Evolutionary conservation across 78 protist species (phyloP), one percentile per base, ranked within the genome.

Genomic region (slime mould (Dictyostelium discoideum)): DNA sequence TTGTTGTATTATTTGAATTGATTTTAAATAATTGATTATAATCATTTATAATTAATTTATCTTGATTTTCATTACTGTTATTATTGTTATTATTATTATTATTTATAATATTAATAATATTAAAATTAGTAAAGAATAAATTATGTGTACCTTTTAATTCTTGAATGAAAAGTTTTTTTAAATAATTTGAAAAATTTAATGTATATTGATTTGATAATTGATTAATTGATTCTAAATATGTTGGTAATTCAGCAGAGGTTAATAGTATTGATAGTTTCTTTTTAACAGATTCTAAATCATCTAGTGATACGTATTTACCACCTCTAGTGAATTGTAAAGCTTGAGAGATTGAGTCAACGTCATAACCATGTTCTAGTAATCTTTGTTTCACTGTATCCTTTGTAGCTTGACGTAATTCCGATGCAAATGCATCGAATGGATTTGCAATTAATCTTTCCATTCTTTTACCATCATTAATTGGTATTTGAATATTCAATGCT

Each of bases 361-460:
- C 50, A 67, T 32, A 81, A 24, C 94, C 94, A 14, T 26, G 87
- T 18, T 78, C 57, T n/a, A n/a, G 3, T n/a, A 89, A 46, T 24
- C 54, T 11, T 24, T 22, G 22, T 22, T 67, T 57, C 1, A 80
- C 72, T 2, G 86, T 67, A 11, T 89, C 94, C 39, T 80, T 89
- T n/a, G 83, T 72, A 1, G 88, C 88, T 3, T 40, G 37, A 24
- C 85, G 72, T 20, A 90, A 13, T 65, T 90, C 95, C 0, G 84
- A 81, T 5, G 50, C 18, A 26, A 90, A 90, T 20, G 95, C 95
- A 14, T 90, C 95, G 48, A 90, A 82, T 82, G 95, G 95, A 54
- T 90, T 90, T 46, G 95, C 76, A 13, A 90, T 82, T 44, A 90
- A 22, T 44, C 84, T 26, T 8, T 90, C 95, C 13, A 90, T 29